phyloP scores from a whole-genome alignment of 768 basidiomycete genomes.

The Gymnopilus dilepis region DNA sequence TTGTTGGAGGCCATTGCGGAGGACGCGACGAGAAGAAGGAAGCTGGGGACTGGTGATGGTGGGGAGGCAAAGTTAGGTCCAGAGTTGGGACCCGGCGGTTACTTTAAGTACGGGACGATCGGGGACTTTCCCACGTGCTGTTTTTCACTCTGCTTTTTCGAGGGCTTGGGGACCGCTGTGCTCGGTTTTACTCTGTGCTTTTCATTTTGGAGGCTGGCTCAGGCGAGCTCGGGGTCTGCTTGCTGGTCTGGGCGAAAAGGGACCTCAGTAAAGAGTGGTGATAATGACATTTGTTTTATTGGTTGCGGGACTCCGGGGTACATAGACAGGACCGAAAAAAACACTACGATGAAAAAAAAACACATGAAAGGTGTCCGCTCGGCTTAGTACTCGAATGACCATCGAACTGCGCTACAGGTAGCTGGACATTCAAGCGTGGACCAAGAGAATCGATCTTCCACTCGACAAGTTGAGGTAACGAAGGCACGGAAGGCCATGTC shows the following conservation, averaged over 20 bases:
- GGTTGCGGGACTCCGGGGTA: not conserved
- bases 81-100: conserved; percentile 15
- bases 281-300: not conserved
- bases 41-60: conserved; percentile 36
- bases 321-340: not conserved
- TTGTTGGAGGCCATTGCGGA: conserved; percentile 49
- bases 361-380: conserved; percentile 45
- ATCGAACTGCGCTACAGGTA: conserved; percentile 42
- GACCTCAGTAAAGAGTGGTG: conserved; percentile 10
- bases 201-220: too few relatives aligned
- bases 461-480: conserved; percentile 79
- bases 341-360: not conserved
- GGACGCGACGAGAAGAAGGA: conserved; percentile 26
- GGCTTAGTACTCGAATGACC: conserved; percentile 84
- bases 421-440: conserved; percentile 81
- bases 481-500: conserved; percentile 75
- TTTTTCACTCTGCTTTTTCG: conserved; percentile 3
- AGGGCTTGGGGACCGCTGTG: not conserved
- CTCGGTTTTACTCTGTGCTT: conserved; percentile 14
- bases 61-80: conserved; percentile 20
- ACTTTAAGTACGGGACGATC: conserved; percentile 17
- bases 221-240: not conserved
- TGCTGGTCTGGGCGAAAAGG: not conserved
- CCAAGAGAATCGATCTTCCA: conserved; percentile 69
- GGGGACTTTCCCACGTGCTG: conserved; percentile 23